A percentile compares a stretch with the other conserved stretches of the same genome.
Evolutionary conservation across 495 filamentous ascomycete genomes (phyloP).

Genomic region (Xylaria acuta): DNA sequence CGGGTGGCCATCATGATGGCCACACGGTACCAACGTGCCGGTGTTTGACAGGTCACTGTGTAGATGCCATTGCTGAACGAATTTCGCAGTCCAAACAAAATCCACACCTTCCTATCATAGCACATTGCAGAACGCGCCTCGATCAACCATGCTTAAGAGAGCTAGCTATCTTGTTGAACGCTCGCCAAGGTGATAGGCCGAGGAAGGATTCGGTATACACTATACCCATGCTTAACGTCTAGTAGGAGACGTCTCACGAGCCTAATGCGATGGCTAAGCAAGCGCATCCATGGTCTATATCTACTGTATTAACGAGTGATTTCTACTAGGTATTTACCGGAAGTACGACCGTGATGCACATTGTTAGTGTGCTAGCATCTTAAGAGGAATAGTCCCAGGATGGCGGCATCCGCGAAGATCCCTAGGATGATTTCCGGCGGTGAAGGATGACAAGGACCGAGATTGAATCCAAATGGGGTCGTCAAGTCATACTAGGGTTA

Average conservation of each 20-base stretch:
- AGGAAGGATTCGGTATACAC: not conserved
- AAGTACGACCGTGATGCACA: slow-evolving; percentile 18
- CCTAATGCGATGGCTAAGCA: slow-evolving; percentile 1
- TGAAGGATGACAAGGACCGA: slow-evolving; percentile 19
- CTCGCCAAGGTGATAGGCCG: not conserved
- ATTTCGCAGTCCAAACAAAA: not conserved
- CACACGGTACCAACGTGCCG: slow-evolving; percentile 22
- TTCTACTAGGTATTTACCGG: not conserved
- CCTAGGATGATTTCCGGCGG: slow-evolving; percentile 17
- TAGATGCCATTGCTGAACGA: not conserved
- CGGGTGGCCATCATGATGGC: no score
- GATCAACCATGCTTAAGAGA: not conserved
- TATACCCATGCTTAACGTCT: not conserved
- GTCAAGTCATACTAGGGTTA: slow-evolving; percentile 8
- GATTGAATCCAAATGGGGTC: not conserved
- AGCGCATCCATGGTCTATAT: slow-evolving; percentile 1
- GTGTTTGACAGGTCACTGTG: slow-evolving; percentile 15
- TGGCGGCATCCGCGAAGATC: slow-evolving; percentile 8
- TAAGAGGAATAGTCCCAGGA: slow-evolving; percentile 9
- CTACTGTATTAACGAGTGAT: not conserved
- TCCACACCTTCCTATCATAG: slow-evolving; percentile 18
- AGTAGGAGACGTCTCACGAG: not conserved
- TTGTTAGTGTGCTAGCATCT: not conserved
- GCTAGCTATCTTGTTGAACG: not conserved
- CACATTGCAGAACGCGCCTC: slow-evolving; percentile 13